Evolutionary conservation across 306 rosid species (phyloP).

Genomic region (Rosa lucieae): DNA sequence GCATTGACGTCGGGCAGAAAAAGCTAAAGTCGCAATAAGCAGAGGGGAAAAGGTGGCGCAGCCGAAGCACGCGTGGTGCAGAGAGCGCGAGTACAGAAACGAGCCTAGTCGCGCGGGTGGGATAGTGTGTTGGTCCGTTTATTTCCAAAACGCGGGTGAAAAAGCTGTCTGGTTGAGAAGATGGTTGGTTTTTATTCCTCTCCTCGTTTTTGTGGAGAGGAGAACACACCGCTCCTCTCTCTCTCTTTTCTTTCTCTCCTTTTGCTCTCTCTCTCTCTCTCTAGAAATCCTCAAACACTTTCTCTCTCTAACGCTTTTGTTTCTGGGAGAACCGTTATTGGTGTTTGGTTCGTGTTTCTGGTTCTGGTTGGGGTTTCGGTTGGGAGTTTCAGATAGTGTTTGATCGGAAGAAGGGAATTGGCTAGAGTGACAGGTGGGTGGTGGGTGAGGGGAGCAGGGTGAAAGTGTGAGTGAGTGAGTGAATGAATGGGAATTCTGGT

Average conservation of each 20-base stretch:
- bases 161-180: constrained; percentile 31
- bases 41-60: constrained; percentile 1
- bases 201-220: constrained; percentile 76
- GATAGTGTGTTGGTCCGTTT: constrained; percentile 15
- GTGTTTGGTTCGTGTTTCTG: neutral
- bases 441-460: neutral
- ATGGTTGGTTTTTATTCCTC: constrained; percentile 86
- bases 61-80: constrained; percentile 11
- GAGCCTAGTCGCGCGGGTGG: neutral
- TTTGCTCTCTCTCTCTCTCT: neutral
- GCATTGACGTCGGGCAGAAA: constrained; percentile 13
- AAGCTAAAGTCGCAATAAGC: constrained; percentile 16
- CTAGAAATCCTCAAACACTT: constrained; percentile 6
- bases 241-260: constrained; percentile 4
- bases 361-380: neutral
- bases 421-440: constrained; percentile 13
- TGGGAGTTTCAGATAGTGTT: constrained; percentile 1
- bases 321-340: constrained; percentile 1
- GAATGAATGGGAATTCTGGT: constrained; percentile 44
- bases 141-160: constrained; percentile 41
- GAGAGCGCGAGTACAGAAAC: constrained; percentile 1
- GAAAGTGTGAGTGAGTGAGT: constrained; percentile 15
- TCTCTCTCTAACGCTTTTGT: constrained; percentile 20
- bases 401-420: constrained; percentile 19
- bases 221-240: constrained; percentile 57